These are phyloP conservation scores for Jatropha curcas DNA, from an alignment of 345 rosid genomes.

Conservation along the genomic window DNA sequence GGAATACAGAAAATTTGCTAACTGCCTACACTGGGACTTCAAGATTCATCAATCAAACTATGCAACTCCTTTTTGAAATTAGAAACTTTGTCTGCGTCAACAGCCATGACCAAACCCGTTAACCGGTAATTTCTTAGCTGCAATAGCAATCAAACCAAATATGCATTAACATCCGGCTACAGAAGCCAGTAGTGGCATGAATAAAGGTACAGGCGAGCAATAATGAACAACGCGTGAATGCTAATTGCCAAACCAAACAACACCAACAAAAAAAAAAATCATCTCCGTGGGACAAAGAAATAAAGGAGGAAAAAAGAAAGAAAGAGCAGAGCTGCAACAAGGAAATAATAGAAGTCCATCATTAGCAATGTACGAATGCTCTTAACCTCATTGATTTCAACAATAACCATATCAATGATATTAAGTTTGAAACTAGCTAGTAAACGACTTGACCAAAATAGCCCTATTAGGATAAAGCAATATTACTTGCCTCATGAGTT, in stretches of 20 bases:
- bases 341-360: no score
- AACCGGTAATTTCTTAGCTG: slow-evolving; percentile 70
- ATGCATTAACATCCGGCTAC: not conserved
- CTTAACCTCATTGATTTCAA: not conserved
- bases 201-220: not conserved
- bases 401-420: not conserved
- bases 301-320: not conserved
- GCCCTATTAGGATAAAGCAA: not conserved
- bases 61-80: slow-evolving; percentile 58
- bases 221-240: not conserved
- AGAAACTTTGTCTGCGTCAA: slow-evolving; percentile 55
- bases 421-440: not conserved
- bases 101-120: slow-evolving; percentile 74
- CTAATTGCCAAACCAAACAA: not conserved
- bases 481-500: slow-evolving; percentile 60
- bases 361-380: not conserved
- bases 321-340: no score
- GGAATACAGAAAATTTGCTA: no score
- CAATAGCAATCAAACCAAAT: slow-evolving; percentile 15
- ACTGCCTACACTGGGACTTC: slow-evolving; percentile 13
- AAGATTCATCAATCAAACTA: slow-evolving; percentile 48
- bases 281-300: no score
- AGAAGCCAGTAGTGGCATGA: not conserved
- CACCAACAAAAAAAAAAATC: not conserved
- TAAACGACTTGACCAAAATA: not conserved